Conservation (phyloP, 192 early-diverging fungal genomes). For the Coemansia sp. region DNA sequence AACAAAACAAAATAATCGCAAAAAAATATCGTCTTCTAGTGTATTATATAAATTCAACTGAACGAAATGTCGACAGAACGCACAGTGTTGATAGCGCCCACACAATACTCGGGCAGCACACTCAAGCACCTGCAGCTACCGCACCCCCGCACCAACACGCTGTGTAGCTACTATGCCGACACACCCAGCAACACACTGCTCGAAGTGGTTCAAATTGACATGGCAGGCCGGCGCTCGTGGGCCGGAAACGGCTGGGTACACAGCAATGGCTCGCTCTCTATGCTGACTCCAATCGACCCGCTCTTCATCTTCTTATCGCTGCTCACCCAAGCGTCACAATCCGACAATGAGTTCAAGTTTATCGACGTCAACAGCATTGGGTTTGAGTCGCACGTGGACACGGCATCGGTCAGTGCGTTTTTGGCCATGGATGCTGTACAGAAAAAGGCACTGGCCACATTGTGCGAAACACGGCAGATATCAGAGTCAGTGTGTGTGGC, state of each 20-base stretch:
- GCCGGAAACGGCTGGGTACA: conserved; percentile 26
- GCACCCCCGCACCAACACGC: conserved; percentile 20
- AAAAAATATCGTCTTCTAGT: not conserved
- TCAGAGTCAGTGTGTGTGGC: conserved; percentile 20
- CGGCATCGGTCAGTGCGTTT: conserved; percentile 10
- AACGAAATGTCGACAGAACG: conserved; percentile 17
- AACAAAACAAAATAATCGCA: not conserved
- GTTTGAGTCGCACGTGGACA: conserved; percentile 30
- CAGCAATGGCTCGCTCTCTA: conserved; percentile 17
- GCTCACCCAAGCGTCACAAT: conserved; percentile 17
- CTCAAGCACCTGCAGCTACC: conserved; percentile 39
- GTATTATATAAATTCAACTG: not conserved
- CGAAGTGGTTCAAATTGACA: conserved; percentile 29
- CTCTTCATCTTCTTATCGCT: conserved; percentile 37
- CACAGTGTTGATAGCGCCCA: conserved; percentile 26
- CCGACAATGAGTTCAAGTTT: conserved; percentile 26
- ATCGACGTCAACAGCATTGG: conserved; percentile 33
- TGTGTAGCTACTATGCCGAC: conserved; percentile 39
- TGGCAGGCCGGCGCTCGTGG: conserved; percentile 44
- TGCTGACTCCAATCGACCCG: conserved; percentile 38
- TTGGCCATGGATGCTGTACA: conserved; percentile 8
- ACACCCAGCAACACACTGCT: conserved; percentile 16
- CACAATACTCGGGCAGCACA: conserved; percentile 10
- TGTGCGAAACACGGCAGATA: conserved; percentile 27
- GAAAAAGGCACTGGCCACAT: conserved; percentile 14